Base-by-base conservation (phyloP, 2,329 filamentous ascomycete species). In the Trichoderma koningii region DNA sequence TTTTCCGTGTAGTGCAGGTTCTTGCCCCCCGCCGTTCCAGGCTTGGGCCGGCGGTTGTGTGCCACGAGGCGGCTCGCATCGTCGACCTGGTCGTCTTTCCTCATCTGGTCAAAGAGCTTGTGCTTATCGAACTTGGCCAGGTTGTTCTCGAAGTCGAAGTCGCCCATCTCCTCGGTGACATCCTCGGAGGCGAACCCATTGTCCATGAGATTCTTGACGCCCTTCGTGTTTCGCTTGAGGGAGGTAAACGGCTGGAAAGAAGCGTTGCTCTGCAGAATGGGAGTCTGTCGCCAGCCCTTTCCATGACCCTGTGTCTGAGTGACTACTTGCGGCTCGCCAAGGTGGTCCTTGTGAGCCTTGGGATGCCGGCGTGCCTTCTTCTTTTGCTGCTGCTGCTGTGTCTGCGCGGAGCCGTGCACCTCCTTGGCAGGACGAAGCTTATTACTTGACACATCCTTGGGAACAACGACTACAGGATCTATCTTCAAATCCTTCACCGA, bases 181-280 rank as follows among this genome's bases (percentile, higher is more conserved):
- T 98, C 94, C 74, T 97, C 95, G 0, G 94, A 97, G 4, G 92
- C 93, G 93, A 94, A 98, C 3, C 92, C 94, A 74, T 92, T 96
- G 50, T 92, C 85, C 9, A 76, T 76, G 34, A 74, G 74, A 52
- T 74, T 76, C 70, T 76, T 80, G 64, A 75, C 79, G 66, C 79
- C 81, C 70, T 80, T 77, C 67, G 73, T 78, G 74, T 77, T 84
- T 75, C 75, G 89, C 80, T 84, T 92, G 1, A 89, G 74, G 0
- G 83, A 83, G 50, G 81, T 78, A 70, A 85, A 89, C 0, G 86
- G 86, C 71, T 89, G 87, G 66, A 89, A 89, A 0, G 85, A 85
- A 3, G 84, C 76, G 7, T 81, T 87, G 64, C 83, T 86, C 72
- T 89, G 80, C 26, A 87, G 72, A 26, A 87, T 86, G 0, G 85